phyloP scores from a whole-genome alignment of 1,284 basidiomycete species.

The Cystobasidium slooffiae region DNA sequence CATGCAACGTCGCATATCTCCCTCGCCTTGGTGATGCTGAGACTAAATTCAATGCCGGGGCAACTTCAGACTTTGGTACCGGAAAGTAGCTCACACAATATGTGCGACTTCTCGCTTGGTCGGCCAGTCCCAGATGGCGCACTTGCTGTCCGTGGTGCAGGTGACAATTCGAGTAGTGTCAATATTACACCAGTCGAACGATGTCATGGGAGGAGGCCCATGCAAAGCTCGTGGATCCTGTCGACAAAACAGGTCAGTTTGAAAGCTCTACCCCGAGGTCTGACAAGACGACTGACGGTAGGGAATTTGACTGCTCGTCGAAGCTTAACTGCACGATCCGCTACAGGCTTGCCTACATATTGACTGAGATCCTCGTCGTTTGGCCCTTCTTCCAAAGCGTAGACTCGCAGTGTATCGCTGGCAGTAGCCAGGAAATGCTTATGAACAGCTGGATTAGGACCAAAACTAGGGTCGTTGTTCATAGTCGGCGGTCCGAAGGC shows the following conservation, averaged over 20 bases:
- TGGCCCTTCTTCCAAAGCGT: conserved; percentile 72
- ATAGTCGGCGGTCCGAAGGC: conserved; percentile 64
- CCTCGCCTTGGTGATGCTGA: conserved; percentile 88
- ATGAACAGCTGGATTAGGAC: conserved; percentile 42
- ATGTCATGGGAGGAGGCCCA: conserved; percentile 74
- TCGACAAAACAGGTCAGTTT: conserved; percentile 68
- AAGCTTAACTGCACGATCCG: too few relatives aligned
- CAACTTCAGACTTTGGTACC: too few relatives aligned
- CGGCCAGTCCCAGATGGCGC: conserved; percentile 80
- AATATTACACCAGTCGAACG: conserved; percentile 93
- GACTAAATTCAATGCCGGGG: too few relatives aligned
- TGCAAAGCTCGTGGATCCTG: conserved; percentile 62
- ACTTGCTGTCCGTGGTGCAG: conserved; percentile 79
- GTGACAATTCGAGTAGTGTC: conserved; percentile 86
- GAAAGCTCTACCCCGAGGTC: conserved; percentile 26
- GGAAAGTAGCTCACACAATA: not conserved
- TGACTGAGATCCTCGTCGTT: conserved; percentile 57
- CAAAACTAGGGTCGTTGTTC: conserved; percentile 65
- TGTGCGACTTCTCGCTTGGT: conserved; percentile 64
- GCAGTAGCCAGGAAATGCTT: conserved; percentile 86
- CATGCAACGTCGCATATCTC: conserved; percentile 69
- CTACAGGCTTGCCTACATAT: conserved; percentile 48
- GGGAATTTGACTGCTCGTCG: too few relatives aligned
- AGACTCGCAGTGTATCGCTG: conserved; percentile 84
- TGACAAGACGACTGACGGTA: too few relatives aligned